These are phyloP conservation scores for Oleoguttula mirabilis DNA, from an alignment of 495 filamentous ascomycete species.

Conservation along the genomic window DNA sequence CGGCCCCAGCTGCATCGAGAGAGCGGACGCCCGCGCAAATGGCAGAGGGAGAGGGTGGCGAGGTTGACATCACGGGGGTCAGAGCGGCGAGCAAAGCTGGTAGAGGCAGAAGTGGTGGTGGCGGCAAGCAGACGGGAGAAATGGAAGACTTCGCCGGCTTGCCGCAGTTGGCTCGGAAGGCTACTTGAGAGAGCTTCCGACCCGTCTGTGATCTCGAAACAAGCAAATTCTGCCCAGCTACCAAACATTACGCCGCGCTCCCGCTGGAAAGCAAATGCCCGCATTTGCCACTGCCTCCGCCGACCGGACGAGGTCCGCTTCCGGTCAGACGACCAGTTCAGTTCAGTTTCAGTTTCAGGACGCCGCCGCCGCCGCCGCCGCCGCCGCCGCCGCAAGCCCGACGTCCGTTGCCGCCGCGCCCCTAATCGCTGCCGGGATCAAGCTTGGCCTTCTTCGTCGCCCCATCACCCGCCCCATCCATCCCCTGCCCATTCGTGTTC, in stretches of 20 bases:
- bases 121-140: constrained; percentile 10
- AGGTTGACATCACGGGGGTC: too few species aligned
- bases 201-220: too few species aligned
- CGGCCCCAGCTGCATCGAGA: background rate
- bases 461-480: constrained; percentile 17
- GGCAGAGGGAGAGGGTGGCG: too few species aligned
- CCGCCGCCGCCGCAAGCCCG: background rate
- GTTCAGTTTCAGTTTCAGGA: too few species aligned
- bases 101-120: too few species aligned
- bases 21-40: too few species aligned
- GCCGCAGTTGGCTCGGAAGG: constrained; percentile 1
- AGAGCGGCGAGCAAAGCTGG: too few species aligned
- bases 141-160: constrained; percentile 21
- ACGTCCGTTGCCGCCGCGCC: background rate
- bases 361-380: background rate
- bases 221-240: too few species aligned
- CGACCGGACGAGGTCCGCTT: background rate
- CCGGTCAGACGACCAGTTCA: too few species aligned
- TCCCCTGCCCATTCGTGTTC: constrained; percentile 20
- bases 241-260: background rate
- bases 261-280: constrained; percentile 2
- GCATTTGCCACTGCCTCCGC: background rate
- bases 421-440: background rate
- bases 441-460: constrained; percentile 21
- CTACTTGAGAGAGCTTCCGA: too few species aligned